These are phyloP conservation scores for Pseudogymnoascus destructans DNA, from an alignment of 2,329 filamentous ascomycete species.

Conservation along the genomic window DNA sequence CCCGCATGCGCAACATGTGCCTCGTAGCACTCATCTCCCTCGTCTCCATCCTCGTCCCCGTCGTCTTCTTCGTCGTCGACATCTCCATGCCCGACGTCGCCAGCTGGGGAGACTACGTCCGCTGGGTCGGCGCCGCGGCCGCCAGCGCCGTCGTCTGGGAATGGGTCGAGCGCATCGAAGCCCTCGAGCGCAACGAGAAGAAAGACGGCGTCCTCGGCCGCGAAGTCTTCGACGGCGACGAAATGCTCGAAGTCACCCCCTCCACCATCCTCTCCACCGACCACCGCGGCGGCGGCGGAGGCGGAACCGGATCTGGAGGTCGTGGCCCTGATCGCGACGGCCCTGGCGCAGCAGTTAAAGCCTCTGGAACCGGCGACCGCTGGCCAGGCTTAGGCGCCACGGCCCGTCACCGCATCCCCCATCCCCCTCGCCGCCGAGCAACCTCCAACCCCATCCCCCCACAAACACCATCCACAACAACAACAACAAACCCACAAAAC, in stretches of 20 bases:
- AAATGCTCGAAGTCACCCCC: slow-evolving; percentile 54
- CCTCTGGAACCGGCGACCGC: not conserved
- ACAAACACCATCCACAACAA: not conserved
- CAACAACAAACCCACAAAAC: not conserved
- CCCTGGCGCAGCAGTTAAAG: not conserved
- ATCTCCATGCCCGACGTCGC: slow-evolving; percentile 57
- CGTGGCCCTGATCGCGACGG: slow-evolving; percentile 13
- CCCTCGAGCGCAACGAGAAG: slow-evolving; percentile 57
- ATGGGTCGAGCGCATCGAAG: slow-evolving; percentile 66
- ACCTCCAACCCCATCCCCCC: not conserved
- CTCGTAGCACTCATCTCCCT: slow-evolving; percentile 53
- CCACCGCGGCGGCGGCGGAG: slow-evolving; percentile 28
- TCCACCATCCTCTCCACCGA: slow-evolving; percentile 41
- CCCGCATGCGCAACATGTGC: slow-evolving; percentile 58
- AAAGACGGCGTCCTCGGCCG: slow-evolving; percentile 60
- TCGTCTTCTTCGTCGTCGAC: slow-evolving; percentile 64
- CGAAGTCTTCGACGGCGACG: slow-evolving; percentile 61
- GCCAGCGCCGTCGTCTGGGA: slow-evolving; percentile 73
- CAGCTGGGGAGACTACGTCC: slow-evolving; percentile 64
- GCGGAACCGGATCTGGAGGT: slow-evolving; percentile 24
- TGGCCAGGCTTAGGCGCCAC: slow-evolving; percentile 19
- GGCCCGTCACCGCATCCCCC: not conserved
- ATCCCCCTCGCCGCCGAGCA: not conserved
- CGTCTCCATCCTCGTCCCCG: slow-evolving; percentile 53
- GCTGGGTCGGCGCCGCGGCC: slow-evolving; percentile 62